phyloP scores from a whole-genome alignment of 225 moss, liverwort and hornwort species.

The Lunularia cruciata region DNA sequence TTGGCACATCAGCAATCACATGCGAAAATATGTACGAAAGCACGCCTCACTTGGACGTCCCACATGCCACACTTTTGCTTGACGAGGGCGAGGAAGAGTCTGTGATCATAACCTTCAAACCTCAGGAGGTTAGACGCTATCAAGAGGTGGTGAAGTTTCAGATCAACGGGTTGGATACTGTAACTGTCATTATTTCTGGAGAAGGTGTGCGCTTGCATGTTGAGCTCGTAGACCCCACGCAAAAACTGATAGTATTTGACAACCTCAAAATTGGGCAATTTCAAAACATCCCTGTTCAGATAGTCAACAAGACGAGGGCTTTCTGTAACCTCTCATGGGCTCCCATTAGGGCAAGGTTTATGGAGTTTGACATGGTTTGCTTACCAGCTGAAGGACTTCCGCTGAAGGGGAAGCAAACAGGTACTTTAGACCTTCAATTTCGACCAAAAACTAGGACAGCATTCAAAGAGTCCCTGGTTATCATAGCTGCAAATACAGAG shows the following conservation, averaged over 20 bases:
- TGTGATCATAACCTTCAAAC: conserved; percentile 64
- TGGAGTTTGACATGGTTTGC: conserved; percentile 68
- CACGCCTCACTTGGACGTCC: conserved; percentile 57
- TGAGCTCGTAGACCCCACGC: conserved; percentile 69
- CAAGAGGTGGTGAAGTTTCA: conserved; percentile 67
- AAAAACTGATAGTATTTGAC: conserved; percentile 71
- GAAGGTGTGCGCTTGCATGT: conserved; percentile 79
- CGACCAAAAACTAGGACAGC: conserved; percentile 57
- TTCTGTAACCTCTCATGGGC: conserved; percentile 27
- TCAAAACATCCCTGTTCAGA: conserved; percentile 47
- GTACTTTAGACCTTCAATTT: conserved; percentile 63
- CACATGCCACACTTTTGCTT: conserved; percentile 62
- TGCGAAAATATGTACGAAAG: conserved; percentile 73
- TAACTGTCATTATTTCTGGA: conserved; percentile 63
- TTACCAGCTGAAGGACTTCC: conserved; percentile 68
- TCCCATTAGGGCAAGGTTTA: conserved; percentile 39
- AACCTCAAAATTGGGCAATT: conserved; percentile 58
- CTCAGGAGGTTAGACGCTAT: conserved; percentile 51
- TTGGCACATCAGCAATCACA: conserved; percentile 48
- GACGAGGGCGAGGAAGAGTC: conserved; percentile 51
- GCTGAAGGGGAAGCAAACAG: conserved; percentile 49
- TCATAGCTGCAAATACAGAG: conserved; percentile 64
- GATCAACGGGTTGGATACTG: conserved; percentile 70
- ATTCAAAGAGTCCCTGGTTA: conserved; percentile 61
- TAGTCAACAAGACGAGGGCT: conserved; percentile 40